Percentiles rank a stretch among this genome's conserved stretches.
phyloP scores from a whole-genome alignment of 2,329 filamentous ascomycete species.

The Aspergillus terreus region DNA sequence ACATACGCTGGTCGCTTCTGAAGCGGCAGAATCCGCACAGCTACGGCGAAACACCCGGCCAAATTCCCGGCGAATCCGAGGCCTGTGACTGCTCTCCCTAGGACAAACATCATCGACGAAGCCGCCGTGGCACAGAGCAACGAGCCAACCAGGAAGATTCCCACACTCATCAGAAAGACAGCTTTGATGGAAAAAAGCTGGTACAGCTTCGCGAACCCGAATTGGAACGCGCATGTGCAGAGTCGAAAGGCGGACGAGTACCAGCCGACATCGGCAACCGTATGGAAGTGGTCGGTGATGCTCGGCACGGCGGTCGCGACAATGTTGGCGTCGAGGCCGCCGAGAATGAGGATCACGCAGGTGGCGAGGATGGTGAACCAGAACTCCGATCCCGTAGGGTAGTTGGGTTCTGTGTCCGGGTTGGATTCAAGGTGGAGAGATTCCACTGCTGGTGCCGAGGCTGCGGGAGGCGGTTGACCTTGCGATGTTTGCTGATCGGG shows the following conservation, averaged over 20 bases:
- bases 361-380: conserved; percentile 20
- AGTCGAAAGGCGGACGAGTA: conserved; percentile 24
- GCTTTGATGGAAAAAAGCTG: conserved; percentile 29
- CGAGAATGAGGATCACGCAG: conserved; percentile 23
- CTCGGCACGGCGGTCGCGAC: conserved; percentile 31
- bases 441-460: conserved; percentile 3
- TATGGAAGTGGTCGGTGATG: conserved; percentile 26
- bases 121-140: conserved; percentile 17
- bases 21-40: conserved; percentile 19
- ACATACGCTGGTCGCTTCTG: conserved; percentile 23
- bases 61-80: conserved; percentile 17
- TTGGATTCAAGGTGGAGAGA: conserved; percentile 4
- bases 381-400: conserved; percentile 14
- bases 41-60: conserved; percentile 16
- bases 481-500: background rate
- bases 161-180: conserved; percentile 19
- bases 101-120: conserved; percentile 20
- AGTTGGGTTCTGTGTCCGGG: conserved; percentile 1
- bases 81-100: conserved; percentile 29
- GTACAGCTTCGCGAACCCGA: conserved; percentile 26
- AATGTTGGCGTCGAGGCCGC: conserved; percentile 29
- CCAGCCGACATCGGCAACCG: conserved; percentile 26
- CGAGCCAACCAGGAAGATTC: conserved; percentile 17
- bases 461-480: background rate
- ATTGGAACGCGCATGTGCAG: conserved; percentile 19